Evolutionary conservation across 495 filamentous ascomycete genomes (phyloP).

Genomic region (Xylaria sp.): DNA sequence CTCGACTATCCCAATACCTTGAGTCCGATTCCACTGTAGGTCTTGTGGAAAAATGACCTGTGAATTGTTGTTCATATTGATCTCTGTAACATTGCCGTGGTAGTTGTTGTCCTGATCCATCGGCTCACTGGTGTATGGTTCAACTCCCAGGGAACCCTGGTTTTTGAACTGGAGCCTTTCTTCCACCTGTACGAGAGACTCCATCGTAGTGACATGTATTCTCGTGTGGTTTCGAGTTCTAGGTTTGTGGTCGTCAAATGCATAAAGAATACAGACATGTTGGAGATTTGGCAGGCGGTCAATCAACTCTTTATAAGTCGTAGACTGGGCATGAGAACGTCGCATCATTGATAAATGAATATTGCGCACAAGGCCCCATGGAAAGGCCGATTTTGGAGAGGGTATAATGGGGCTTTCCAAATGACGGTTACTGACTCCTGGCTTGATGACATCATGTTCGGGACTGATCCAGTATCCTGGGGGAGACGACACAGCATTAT

Average conservation of each 20-base stretch:
- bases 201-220: not conserved
- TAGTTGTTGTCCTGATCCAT: too few relatives aligned
- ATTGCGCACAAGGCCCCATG: not conserved
- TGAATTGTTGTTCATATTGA: too few relatives aligned
- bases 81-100: not conserved
- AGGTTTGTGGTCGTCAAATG: not conserved
- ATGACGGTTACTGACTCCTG: not conserved
- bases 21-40: too few relatives aligned
- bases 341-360: not conserved
- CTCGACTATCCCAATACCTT: not conserved
- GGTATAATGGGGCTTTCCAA: not conserved
- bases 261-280: not conserved
- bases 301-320: not conserved
- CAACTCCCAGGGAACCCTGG: not conserved
- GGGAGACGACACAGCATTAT: not conserved
- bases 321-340: not conserved
- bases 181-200: not conserved
- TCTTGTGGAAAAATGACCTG: too few relatives aligned
- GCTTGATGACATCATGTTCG: not conserved
- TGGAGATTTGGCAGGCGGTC: not conserved
- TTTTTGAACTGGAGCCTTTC: not conserved
- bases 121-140: too few relatives aligned
- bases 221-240: not conserved
- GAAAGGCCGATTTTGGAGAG: not conserved
- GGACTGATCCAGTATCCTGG: not conserved